A percentile compares a stretch with the other conserved stretches of the same genome.
These are phyloP conservation scores for Tricholoma sp. DNA, from an alignment of 768 basidiomycete genomes.

Conservation along the genomic window DNA sequence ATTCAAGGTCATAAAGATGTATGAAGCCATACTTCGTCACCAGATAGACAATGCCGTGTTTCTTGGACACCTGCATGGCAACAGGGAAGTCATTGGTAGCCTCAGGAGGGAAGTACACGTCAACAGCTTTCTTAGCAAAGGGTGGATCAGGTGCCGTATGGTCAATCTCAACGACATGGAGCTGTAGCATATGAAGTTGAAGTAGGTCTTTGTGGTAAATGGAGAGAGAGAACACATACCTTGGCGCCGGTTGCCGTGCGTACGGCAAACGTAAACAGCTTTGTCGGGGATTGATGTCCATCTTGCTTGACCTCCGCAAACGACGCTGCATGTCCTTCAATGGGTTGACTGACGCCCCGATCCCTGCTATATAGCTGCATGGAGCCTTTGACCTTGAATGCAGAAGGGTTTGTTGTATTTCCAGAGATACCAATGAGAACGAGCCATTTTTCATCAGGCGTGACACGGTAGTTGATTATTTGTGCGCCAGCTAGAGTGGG, in stretches of 20 bases:
- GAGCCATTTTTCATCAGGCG: slow-evolving; percentile 94
- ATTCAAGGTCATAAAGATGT: slow-evolving; percentile 96
- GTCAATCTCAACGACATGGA: slow-evolving; percentile 98
- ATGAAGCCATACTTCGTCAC: slow-evolving; percentile 99
- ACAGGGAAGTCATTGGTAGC: slow-evolving; percentile 99
- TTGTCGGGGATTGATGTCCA: slow-evolving; percentile 78
- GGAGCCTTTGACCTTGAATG: slow-evolving; percentile 97
- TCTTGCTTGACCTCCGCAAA: slow-evolving; percentile 92
- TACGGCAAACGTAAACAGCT: slow-evolving; percentile 93
- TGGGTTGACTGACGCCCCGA: slow-evolving; percentile 92
- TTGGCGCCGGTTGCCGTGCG: slow-evolving; percentile 97
- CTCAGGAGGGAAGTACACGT: slow-evolving; percentile 98
- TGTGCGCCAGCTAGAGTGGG: slow-evolving; percentile 90
- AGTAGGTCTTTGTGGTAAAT: neutral
- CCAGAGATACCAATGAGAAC: slow-evolving; percentile 94
- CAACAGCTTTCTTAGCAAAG: slow-evolving; percentile 96
- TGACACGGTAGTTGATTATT: slow-evolving; percentile 97
- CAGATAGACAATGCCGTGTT: slow-evolving; percentile 94
- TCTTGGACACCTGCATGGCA: slow-evolving; percentile 97
- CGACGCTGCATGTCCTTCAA: slow-evolving; percentile 96
- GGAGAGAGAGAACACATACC: slow-evolving; percentile 41
- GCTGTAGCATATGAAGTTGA: slow-evolving; percentile 39
- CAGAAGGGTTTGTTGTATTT: slow-evolving; percentile 87
- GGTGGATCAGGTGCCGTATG: slow-evolving; percentile 89
- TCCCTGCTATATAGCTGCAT: slow-evolving; percentile 97